These are phyloP conservation scores for Magnolia officinalis DNA, from an alignment of 164 flowering plant species.

Conservation along the genomic window DNA sequence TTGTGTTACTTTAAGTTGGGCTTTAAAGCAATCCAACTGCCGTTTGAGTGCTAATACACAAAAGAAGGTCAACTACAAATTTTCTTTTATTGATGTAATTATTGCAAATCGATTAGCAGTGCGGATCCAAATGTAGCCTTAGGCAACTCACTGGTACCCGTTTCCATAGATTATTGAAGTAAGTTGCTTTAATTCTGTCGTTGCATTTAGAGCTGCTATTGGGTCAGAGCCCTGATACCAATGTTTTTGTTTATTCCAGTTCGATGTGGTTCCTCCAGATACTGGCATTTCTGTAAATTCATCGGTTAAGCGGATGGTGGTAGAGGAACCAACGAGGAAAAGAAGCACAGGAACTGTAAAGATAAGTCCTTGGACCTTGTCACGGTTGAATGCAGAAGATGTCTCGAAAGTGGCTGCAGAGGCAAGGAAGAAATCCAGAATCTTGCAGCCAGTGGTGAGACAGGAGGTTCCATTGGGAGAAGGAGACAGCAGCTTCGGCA, in stretches of 20 bases:
- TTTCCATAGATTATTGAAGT: too few species aligned
- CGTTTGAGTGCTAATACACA: too few species aligned
- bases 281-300: constrained; percentile 64
- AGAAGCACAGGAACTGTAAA: constrained; percentile 62
- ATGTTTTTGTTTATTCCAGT: constrained; percentile 39
- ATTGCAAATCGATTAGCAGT: too few species aligned
- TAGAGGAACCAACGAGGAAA: constrained; percentile 55
- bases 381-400: constrained; percentile 87
- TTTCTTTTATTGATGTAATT: too few species aligned
- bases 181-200: too few species aligned
- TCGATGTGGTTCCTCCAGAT: constrained; percentile 93
- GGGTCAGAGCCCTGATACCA: background rate
- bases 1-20: too few species aligned
- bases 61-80: too few species aligned
- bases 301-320: constrained; percentile 47
- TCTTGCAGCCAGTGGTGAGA: constrained; percentile 73
- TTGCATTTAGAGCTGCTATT: too few species aligned
- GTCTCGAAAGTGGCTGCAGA: constrained; percentile 84
- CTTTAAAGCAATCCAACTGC: too few species aligned
- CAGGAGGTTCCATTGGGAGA: constrained; percentile 46
- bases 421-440: constrained; percentile 83
- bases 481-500: constrained; percentile 67
- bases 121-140: too few species aligned
- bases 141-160: too few species aligned
- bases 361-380: constrained; percentile 93